Conservation (phyloP, 2,329 filamentous ascomycete genomes). For the Alternaria sp. region DNA sequence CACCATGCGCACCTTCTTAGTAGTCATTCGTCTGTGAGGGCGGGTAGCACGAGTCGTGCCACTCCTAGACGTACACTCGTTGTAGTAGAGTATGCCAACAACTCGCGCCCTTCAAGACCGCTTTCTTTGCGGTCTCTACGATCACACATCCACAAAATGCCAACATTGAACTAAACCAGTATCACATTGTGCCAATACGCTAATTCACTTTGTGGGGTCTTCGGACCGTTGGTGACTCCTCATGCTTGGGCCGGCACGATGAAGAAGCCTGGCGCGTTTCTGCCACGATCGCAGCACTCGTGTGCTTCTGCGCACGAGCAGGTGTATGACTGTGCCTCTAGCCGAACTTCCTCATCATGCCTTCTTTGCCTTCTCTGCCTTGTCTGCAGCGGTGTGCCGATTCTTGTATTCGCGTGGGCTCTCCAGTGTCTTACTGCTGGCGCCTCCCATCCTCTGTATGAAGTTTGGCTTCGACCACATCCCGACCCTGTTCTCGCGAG, state of each 20-base stretch:
- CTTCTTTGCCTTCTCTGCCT: conserved; percentile 50
- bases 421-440: conserved; percentile 65
- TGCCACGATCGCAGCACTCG: conserved; percentile 4
- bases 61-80: neutral
- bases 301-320: neutral
- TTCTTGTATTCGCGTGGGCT: conserved; percentile 89
- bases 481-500: conserved; percentile 50
- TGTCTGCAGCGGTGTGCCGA: conserved; percentile 55
- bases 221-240: conserved; percentile 8
- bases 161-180: neutral
- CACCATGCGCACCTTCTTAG: neutral
- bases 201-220: conserved; percentile 9
- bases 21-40: neutral
- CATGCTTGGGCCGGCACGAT: conserved; percentile 2
- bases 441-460: conserved; percentile 53
- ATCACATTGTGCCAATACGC: neutral
- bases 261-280: conserved; percentile 1
- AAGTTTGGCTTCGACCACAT: conserved; percentile 70
- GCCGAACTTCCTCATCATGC: conserved; percentile 14
- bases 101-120: neutral
- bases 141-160: neutral
- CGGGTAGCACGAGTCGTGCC: conserved; percentile 1
- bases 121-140: neutral
- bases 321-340: neutral
- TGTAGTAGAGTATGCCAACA: conserved; percentile 1